Conservation (phyloP, 2,329 filamentous ascomycete genomes). For the Magnaporthiopsis incrustans region DNA sequence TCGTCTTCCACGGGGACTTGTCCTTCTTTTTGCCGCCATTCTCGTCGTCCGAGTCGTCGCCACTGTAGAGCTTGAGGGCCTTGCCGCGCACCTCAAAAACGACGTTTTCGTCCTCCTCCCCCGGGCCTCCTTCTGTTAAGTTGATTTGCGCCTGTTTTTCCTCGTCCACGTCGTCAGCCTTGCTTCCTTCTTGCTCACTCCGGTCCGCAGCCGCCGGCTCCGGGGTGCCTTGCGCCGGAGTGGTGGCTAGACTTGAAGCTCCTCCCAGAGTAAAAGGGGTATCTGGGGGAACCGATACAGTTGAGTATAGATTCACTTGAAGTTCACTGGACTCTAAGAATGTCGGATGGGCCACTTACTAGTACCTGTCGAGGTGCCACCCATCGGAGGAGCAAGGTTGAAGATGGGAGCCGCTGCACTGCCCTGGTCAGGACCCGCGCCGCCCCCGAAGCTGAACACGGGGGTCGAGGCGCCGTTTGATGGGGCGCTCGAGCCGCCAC, state of each 20-base stretch:
- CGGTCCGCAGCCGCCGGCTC: slow-evolving; percentile 42
- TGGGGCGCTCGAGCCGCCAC: slow-evolving; percentile 12
- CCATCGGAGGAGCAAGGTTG: slow-evolving; percentile 22
- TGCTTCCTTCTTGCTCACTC: slow-evolving; percentile 30
- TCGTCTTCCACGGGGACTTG: slow-evolving; percentile 55
- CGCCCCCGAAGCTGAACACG: slow-evolving; percentile 31
- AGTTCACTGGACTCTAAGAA: not conserved
- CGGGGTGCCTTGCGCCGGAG: slow-evolving; percentile 50
- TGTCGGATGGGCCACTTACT: slow-evolving; percentile 25
- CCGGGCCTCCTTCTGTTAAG: slow-evolving; percentile 56
- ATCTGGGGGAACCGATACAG: slow-evolving; percentile 28
- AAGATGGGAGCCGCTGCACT: slow-evolving; percentile 22
- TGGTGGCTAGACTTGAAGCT: slow-evolving; percentile 53
- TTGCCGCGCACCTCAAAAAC: slow-evolving; percentile 65
- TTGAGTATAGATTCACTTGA: slow-evolving; percentile 6
- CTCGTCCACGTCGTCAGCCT: slow-evolving; percentile 42
- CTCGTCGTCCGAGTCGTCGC: slow-evolving; percentile 35
- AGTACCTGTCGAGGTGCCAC: slow-evolving; percentile 32
- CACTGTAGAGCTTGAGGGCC: slow-evolving; percentile 51
- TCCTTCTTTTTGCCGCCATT: slow-evolving; percentile 32
- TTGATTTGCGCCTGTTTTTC: slow-evolving; percentile 62
- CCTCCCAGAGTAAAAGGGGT: slow-evolving; percentile 49
- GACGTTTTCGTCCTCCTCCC: slow-evolving; percentile 65
- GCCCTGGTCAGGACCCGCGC: slow-evolving; percentile 20
- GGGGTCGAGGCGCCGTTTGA: slow-evolving; percentile 17